Evolutionary conservation across 1,284 basidiomycete genomes (phyloP).

Genomic region (Vanrija sp.): DNA sequence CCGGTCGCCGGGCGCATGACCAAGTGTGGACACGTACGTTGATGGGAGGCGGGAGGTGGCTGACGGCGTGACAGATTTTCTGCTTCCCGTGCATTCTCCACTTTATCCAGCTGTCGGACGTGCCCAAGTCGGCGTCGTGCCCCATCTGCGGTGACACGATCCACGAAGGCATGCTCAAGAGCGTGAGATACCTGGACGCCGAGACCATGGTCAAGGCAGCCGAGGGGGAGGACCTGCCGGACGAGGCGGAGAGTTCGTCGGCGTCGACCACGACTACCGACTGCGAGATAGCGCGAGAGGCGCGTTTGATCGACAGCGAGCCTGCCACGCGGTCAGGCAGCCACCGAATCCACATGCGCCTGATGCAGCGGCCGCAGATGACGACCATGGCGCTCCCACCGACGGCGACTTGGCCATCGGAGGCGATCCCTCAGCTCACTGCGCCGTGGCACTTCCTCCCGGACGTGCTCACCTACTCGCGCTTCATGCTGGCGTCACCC

Average conservation of each 20-base stretch:
- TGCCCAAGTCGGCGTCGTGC: conserved; percentile 77
- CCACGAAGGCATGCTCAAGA: conserved; percentile 85
- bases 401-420: conserved; percentile 88
- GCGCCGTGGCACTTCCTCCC: conserved; percentile 95
- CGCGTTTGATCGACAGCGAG: conserved; percentile 41
- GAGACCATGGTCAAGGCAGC: conserved; percentile 35
- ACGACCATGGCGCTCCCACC: conserved; percentile 93
- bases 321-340: not conserved
- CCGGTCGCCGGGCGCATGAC: conserved; percentile 94
- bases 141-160: conserved; percentile 96
- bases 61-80: conserved; percentile 59
- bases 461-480: conserved; percentile 81
- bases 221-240: conserved; percentile 20
- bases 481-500: conserved; percentile 95
- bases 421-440: conserved; percentile 74
- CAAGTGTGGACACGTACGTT: conserved; percentile 89
- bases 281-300: no score
- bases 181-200: conserved; percentile 60
- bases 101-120: conserved; percentile 78
- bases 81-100: conserved; percentile 90
- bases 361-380: conserved; percentile 89
- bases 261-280: not conserved
- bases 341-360: conserved; percentile 67
- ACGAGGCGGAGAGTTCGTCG: conserved; percentile 3
- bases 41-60: conserved; percentile 9